Evolutionary conservation across 768 basidiomycete genomes (phyloP).

Genomic region (Suillus sp.): DNA sequence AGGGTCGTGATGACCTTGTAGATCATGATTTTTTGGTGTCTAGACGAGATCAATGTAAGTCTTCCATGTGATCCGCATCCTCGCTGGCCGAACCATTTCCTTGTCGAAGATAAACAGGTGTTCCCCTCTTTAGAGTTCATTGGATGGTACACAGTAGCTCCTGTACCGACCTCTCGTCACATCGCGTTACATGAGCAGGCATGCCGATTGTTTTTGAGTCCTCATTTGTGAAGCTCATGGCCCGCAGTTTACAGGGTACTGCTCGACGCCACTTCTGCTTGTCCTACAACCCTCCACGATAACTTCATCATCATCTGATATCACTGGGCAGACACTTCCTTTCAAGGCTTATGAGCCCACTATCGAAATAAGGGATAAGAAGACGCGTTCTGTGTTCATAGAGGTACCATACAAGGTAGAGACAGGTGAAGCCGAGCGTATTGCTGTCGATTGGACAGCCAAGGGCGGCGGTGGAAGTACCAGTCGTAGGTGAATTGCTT

Average conservation of each 20-base stretch:
- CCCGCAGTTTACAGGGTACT: conserved; percentile 75
- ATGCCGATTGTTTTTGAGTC: not conserved
- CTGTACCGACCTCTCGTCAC: conserved; percentile 72
- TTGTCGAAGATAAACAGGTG: conserved; percentile 85
- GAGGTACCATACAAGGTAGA: conserved; percentile 88
- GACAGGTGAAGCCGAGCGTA: conserved; percentile 97
- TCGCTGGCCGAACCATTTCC: conserved; percentile 13
- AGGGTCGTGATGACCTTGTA: conserved; percentile 57
- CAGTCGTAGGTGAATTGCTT: conserved; percentile 56
- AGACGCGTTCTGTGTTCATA: conserved; percentile 76
- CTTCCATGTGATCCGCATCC: conserved; percentile 15
- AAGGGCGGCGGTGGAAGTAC: conserved; percentile 82
- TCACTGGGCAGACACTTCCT: conserved; percentile 77
- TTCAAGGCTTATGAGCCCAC: conserved; percentile 94
- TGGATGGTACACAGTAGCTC: conserved; percentile 94
- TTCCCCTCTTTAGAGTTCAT: conserved; percentile 97
- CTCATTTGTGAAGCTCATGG: conserved; percentile 11
- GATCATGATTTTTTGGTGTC: conserved; percentile 83
- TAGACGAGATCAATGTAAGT: conserved; percentile 85
- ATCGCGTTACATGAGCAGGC: conserved; percentile 88
- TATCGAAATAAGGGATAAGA: conserved; percentile 80
- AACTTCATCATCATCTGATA: conserved; percentile 45
- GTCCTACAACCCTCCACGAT: conserved; percentile 62
- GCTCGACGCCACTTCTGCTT: conserved; percentile 88
- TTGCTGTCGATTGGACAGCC: conserved; percentile 96